Evolutionary conservation across 257 asterid species (phyloP).

Genomic region (Linderniella brevidens): DNA sequence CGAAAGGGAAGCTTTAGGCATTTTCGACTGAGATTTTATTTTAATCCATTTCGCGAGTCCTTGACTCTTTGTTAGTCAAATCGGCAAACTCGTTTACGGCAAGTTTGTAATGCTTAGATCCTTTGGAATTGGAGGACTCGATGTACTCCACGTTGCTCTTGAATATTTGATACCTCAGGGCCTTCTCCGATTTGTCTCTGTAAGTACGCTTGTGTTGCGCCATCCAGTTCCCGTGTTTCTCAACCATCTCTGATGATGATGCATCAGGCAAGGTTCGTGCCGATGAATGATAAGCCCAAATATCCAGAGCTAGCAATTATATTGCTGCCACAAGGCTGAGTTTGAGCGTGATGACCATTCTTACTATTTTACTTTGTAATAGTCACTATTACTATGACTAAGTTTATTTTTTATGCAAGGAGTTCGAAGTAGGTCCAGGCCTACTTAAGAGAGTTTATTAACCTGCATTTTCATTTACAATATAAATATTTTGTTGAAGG

Average conservation of each 20-base stretch:
- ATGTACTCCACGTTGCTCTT: slow-evolving; percentile 19
- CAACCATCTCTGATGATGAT: slow-evolving; percentile 9
- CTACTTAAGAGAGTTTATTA: no score
- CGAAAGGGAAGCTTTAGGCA: no score
- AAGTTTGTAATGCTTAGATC: slow-evolving; percentile 12
- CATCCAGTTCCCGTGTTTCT: slow-evolving; percentile 27
- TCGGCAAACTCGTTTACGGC: slow-evolving; percentile 28
- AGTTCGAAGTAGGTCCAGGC: no score
- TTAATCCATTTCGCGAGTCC: slow-evolving; percentile 20
- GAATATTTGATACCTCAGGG: slow-evolving; percentile 21
- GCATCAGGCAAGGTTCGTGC: neutral
- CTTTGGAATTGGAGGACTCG: slow-evolving; percentile 18
- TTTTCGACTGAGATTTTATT: neutral
- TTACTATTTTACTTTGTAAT: no score
- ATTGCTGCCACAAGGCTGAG: no score
- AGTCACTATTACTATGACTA: no score
- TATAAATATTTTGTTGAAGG: no score
- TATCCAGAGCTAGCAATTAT: no score
- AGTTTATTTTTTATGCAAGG: no score
- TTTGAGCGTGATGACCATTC: no score
- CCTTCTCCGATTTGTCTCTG: slow-evolving; percentile 21
- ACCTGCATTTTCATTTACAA: no score
- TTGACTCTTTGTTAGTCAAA: slow-evolving; percentile 25
- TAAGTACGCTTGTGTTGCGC: slow-evolving; percentile 21
- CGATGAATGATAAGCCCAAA: no score